Evolutionary conservation across 176 grass and related monocot genomes (phyloP), one percentile per base, ranked within the genome.

Genomic region (Carex pumila): DNA sequence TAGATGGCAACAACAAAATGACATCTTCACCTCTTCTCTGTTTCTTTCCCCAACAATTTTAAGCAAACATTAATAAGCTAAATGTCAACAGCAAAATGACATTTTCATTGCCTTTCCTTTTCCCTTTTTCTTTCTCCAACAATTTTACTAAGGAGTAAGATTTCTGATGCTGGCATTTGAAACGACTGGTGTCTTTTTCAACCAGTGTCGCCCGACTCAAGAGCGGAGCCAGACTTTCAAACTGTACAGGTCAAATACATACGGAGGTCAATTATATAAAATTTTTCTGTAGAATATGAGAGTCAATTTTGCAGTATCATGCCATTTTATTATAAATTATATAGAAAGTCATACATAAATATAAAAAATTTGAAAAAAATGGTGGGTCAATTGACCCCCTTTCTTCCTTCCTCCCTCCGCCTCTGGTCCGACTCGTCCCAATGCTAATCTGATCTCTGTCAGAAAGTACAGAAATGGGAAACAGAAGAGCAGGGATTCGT

Each of bases 1-100:
- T 57, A 57, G 32, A 78, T 78, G 50, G 73, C 49, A 57, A 78
- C 52, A 78, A 14, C 71, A 75, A 36, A 56, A 32, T 78, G 52
- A 17, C 52, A 78, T 76, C 22, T 75, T 31, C 71, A 54, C 54
- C 47, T 75, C 21, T 53, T 74, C 71, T 75, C 21, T 8, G 7
- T 31, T 29, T 14, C 10, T 29, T 30, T 50, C 7, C 52, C 7
- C 47, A 30, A 7, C 4, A 75, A 75, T 14, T 54, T 75, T 53
- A 25, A 75, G 29, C 14, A 11, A 30, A 53, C 49, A 75, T 55
- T 75, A 15, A 75, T 54, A 31, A 53, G 71, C 1, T 31, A 75
- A 4, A 29, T 31, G 21, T 22, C 71, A 75, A 75, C 43, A 75
- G 5, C 19, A 49, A 72, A 32, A 13, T 54, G 45, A 49, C 70